Conservation (phyloP, 1,139 yeast genomes). For the Citeromyces hawaiiensis region DNA sequence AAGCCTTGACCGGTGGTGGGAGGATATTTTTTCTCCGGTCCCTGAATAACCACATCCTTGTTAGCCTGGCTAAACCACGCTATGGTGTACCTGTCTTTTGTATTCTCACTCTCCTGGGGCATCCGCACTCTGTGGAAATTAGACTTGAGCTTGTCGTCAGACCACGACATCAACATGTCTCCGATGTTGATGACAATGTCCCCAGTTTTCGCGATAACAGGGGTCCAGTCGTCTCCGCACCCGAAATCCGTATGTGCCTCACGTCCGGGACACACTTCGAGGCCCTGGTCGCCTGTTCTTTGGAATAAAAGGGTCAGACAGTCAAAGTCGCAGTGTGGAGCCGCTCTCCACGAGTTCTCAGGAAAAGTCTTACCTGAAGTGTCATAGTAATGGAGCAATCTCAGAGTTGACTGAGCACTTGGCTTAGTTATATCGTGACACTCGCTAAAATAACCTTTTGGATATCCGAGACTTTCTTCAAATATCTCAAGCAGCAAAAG, state of each 20-base stretch:
- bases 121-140: constrained; percentile 19
- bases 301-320: constrained; percentile 17
- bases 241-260: constrained; percentile 18
- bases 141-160: constrained; percentile 17
- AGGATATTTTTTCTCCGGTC: constrained; percentile 16
- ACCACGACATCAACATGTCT: constrained; percentile 21
- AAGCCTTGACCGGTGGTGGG: constrained; percentile 16
- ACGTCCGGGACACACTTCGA: constrained; percentile 20
- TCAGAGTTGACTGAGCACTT: constrained; percentile 17
- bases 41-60: constrained; percentile 18
- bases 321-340: constrained; percentile 20
- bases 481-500: constrained; percentile 11
- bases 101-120: constrained; percentile 14
- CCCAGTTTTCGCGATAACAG: constrained; percentile 17
- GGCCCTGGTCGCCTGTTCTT: constrained; percentile 18
- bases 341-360: constrained; percentile 17
- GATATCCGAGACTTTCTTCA: constrained; percentile 16
- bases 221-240: constrained; percentile 17
- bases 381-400: constrained; percentile 18
- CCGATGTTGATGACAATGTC: constrained; percentile 21
- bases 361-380: constrained; percentile 11
- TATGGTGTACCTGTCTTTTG: constrained; percentile 14
- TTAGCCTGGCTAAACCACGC: constrained; percentile 20
- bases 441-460: constrained; percentile 12
- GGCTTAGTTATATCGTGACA: constrained; percentile 14